A percentile compares a stretch with the other conserved stretches of the same genome.
Evolutionary conservation across 1,284 basidiomycete genomes (phyloP).

Genomic region (Moesziomyces aphidis): DNA sequence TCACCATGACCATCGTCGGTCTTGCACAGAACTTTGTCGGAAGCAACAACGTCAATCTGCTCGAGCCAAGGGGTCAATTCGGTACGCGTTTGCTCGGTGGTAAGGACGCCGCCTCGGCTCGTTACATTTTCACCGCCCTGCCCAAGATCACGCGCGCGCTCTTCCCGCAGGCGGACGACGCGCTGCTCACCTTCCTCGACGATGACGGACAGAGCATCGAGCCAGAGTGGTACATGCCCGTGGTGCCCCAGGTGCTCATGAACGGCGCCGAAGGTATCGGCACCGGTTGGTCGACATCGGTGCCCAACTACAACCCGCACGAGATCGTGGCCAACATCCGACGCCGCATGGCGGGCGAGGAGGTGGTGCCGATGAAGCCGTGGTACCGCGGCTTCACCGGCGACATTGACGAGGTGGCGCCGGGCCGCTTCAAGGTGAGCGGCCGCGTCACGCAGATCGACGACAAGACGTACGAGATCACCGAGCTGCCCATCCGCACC

Average conservation of each 20-base stretch:
- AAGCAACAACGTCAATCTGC: conserved; percentile 93
- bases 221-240: conserved; percentile 93
- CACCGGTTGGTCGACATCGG: conserved; percentile 94
- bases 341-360: conserved; percentile 87
- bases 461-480: conserved; percentile 91
- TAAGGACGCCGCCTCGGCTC: conserved; percentile 85
- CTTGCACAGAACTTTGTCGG: conserved; percentile 95
- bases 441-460: conserved; percentile 83
- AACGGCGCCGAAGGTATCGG: conserved; percentile 99
- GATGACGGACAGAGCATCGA: conserved; percentile 92
- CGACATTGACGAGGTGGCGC: conserved; percentile 80
- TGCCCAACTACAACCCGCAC: conserved; percentile 92
- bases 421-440: conserved; percentile 87
- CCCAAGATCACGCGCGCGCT: conserved; percentile 81
- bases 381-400: conserved; percentile 97
- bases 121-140: conserved; percentile 94
- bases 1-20: conserved; percentile 90
- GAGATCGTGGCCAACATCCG: conserved; percentile 91
- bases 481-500: conserved; percentile 91
- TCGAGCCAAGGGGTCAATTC: conserved; percentile 93
- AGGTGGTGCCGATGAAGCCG: conserved; percentile 85
- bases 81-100: conserved; percentile 75
- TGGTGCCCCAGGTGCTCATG: conserved; percentile 87
- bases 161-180: conserved; percentile 87
- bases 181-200: conserved; percentile 82